Conservation (phyloP, 352 stramenopile species). For the Globisporangium spinosum region DNA sequence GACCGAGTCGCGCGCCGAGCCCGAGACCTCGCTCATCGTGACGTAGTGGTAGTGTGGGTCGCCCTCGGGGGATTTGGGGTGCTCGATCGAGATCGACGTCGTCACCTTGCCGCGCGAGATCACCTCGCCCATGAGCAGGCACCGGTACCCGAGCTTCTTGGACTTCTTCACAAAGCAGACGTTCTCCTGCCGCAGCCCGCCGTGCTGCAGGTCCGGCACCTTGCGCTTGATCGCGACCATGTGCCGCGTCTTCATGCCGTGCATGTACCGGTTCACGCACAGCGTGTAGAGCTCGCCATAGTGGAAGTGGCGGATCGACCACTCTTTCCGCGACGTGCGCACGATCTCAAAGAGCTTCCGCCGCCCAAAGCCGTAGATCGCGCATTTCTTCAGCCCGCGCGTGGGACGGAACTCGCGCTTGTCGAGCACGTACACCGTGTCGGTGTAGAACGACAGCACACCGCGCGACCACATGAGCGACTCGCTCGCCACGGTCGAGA, state of each 20-base stretch:
- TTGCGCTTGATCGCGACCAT: slow-evolving; percentile 74
- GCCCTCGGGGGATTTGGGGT: slow-evolving; percentile 41
- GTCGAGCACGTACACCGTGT: slow-evolving; percentile 79
- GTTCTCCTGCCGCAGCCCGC: slow-evolving; percentile 60
- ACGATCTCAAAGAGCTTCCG: slow-evolving; percentile 77
- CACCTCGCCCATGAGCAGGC: slow-evolving; percentile 76
- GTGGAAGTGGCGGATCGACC: slow-evolving; percentile 55
- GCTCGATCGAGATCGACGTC: slow-evolving; percentile 67
- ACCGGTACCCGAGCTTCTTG: slow-evolving; percentile 62
- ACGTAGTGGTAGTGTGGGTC: slow-evolving; percentile 69
- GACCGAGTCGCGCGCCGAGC: slow-evolving; percentile 46
- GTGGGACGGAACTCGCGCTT: slow-evolving; percentile 71
- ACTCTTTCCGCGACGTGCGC: slow-evolving; percentile 67
- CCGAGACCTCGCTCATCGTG: slow-evolving; percentile 75
- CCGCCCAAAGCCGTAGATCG: slow-evolving; percentile 72
- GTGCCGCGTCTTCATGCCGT: slow-evolving; percentile 60
- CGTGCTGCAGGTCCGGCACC: slow-evolving; percentile 48
- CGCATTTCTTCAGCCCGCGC: slow-evolving; percentile 63
- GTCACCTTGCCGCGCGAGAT: slow-evolving; percentile 79
- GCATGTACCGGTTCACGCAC: slow-evolving; percentile 59
- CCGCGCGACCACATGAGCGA: slow-evolving; percentile 67
- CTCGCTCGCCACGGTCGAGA: slow-evolving; percentile 71
- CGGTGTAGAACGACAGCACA: slow-evolving; percentile 78
- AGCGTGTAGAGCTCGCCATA: slow-evolving; percentile 66
- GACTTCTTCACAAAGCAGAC: slow-evolving; percentile 82